These are phyloP conservation scores for Eucalyptus erythrocorys DNA, from an alignment of 345 rosid genomes.

Conservation along the genomic window DNA sequence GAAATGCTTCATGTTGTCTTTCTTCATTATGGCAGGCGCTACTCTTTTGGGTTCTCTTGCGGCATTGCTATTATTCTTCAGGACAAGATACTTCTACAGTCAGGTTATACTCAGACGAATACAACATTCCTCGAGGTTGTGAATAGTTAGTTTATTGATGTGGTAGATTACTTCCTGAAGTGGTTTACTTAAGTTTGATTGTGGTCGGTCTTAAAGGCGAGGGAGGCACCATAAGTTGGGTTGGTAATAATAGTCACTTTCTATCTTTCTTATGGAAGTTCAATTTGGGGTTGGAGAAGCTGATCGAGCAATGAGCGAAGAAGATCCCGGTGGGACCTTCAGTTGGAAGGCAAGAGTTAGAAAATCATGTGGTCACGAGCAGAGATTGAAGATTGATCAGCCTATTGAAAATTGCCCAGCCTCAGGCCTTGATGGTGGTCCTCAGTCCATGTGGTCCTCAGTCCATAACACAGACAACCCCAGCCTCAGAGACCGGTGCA, in stretches of 20 bases:
- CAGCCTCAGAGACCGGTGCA: neutral
- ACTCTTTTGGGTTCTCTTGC: slow-evolving; percentile 26
- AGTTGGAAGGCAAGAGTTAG: neutral
- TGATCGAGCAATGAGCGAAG: neutral
- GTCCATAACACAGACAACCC: neutral
- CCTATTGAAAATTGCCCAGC: neutral
- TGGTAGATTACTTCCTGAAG: neutral
- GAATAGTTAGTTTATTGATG: neutral
- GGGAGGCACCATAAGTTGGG: neutral
- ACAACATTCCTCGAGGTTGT: neutral
- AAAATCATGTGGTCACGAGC: neutral
- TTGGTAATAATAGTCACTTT: neutral
- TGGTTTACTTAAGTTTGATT: neutral
- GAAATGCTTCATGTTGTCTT: slow-evolving; percentile 36
- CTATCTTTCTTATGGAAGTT: neutral
- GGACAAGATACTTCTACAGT: slow-evolving; percentile 18
- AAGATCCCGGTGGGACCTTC: neutral
- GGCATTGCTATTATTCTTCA: slow-evolving; percentile 22
- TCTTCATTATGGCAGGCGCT: slow-evolving; percentile 28
- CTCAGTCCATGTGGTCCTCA: neutral
- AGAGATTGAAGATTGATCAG: neutral
- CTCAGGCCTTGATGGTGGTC: neutral
- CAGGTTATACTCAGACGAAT: slow-evolving; percentile 14
- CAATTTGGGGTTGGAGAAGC: neutral
- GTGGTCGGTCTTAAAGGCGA: neutral